Base-by-base conservation (phyloP, 805 yeast species). In the Pichia cephalocereana region DNA sequence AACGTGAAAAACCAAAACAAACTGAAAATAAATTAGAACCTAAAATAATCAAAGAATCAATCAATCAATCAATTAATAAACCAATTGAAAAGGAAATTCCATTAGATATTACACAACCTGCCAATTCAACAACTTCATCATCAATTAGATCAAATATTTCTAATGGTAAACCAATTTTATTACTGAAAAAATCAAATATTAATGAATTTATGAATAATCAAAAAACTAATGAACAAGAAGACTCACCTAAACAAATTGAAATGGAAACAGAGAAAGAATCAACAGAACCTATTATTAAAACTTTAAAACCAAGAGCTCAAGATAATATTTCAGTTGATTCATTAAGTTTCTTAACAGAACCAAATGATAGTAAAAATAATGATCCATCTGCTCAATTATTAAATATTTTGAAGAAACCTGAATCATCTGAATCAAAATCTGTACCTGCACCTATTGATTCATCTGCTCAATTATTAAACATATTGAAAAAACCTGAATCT, bases 31-130 rank as follows among this genome's bases (percentile, higher is more conserved):
- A 9, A 12, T 6, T 10, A 15, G 42, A 37, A 30, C 40, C 37
- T 6, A 31, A 30, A 31, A 28, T 28, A 38, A 44, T 30, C 8
- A 37, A 11, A 37, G 14, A 18, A 37, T 19, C 8, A 11, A 9
- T 17, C 18, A 8, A 17, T 3, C 4, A 19, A 19, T 19, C 23
- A 19, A 19, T 19, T 19, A 19, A 2, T 19, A 18, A 18, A 37
- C 19, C 8, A 11, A 9, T 17, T 37, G 23, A 17, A 18, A 37
- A 37, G 23, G 12, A 37, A 17, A 18, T 32, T 3, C 23, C 31
- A 19, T 11, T 51, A 11, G 55, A 51, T 41, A 47, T 56, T 19
- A 52, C 56, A 15, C 39, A 44, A 40, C 57, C 55, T 17, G 56
- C 59, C 4, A 47, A 48, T 30, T 37, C 39, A 11, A 26, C 55